These are phyloP conservation scores for Mycena leptocephala DNA, from an alignment of 768 basidiomycete genomes.

Conservation along the genomic window DNA sequence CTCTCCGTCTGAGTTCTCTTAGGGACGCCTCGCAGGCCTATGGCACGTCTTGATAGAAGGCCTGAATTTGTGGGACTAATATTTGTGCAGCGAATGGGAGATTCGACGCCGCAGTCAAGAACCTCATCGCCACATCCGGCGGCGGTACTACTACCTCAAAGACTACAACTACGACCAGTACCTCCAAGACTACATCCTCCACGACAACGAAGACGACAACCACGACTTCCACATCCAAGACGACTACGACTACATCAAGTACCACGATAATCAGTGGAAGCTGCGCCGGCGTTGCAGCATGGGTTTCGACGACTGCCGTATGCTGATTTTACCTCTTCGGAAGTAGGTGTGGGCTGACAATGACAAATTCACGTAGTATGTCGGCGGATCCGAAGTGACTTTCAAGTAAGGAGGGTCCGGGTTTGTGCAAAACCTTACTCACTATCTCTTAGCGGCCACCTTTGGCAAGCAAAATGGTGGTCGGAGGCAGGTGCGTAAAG, in stretches of 20 bases:
- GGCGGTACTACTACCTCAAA: conserved; percentile 31
- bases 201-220: conserved; percentile 23
- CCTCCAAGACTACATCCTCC: conserved; percentile 21
- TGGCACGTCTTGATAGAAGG: not conserved
- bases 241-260: conserved; percentile 28
- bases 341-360: not conserved
- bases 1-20: not conserved
- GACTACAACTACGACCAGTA: conserved; percentile 14
- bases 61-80: not conserved
- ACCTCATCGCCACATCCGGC: conserved; percentile 44
- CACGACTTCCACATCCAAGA: conserved; percentile 29
- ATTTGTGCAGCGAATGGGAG: conserved; percentile 46
- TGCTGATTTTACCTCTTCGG: too few relatives aligned
- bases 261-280: conserved; percentile 31
- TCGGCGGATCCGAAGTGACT: conserved; percentile 48
- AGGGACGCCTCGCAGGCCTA: conserved; percentile 35
- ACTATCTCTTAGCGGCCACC: conserved; percentile 43
- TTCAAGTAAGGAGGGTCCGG: conserved; percentile 45
- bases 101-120: conserved; percentile 52
- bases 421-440: not conserved
- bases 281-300: conserved; percentile 52
- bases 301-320: conserved; percentile 47
- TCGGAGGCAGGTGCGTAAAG: conserved; percentile 42
- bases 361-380: conserved; percentile 46
- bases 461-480: conserved; percentile 60